Evolutionary conservation across 2,329 filamentous ascomycete species (phyloP).

Genomic region (Talaromyces sp.): DNA sequence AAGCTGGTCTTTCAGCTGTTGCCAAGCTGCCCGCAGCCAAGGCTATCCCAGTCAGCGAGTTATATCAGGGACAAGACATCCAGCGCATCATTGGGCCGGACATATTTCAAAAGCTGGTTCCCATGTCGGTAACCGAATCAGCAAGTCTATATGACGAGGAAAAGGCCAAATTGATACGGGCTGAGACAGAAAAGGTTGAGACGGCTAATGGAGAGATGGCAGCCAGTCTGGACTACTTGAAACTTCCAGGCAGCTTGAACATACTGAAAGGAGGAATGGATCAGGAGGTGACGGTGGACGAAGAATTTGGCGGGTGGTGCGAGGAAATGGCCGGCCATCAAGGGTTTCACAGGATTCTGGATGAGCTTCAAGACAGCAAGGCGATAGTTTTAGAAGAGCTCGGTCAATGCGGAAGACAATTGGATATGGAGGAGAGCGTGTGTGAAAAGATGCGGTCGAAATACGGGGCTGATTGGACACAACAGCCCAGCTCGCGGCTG

Average conservation of each 20-base stretch:
- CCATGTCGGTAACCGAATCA: conserved; percentile 90
- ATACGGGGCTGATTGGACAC: conserved; percentile 92
- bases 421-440: conserved; percentile 95
- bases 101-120: conserved; percentile 93
- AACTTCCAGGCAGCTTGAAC: conserved; percentile 80
- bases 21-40: conserved; percentile 92
- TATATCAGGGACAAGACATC: conserved; percentile 96
- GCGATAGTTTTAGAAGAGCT: conserved; percentile 65
- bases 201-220: conserved; percentile 93
- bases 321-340: conserved; percentile 84
- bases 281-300: conserved; percentile 78
- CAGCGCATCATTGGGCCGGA: conserved; percentile 95
- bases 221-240: conserved; percentile 86
- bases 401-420: conserved; percentile 75
- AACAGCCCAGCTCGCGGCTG: conserved; percentile 86
- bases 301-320: conserved; percentile 91
- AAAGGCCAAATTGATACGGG: conserved; percentile 90
- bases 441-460: conserved; percentile 99
- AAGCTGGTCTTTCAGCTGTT: conserved; percentile 74
- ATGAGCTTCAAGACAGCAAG: conserved; percentile 71
- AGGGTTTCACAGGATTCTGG: conserved; percentile 71
- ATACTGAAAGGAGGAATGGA: conserved; percentile 90
- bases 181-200: conserved; percentile 89
- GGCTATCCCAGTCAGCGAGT: conserved; percentile 90
- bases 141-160: conserved; percentile 97